phyloP scores from a whole-genome alignment of 768 basidiomycete species.

The Podaxis rugospora region DNA sequence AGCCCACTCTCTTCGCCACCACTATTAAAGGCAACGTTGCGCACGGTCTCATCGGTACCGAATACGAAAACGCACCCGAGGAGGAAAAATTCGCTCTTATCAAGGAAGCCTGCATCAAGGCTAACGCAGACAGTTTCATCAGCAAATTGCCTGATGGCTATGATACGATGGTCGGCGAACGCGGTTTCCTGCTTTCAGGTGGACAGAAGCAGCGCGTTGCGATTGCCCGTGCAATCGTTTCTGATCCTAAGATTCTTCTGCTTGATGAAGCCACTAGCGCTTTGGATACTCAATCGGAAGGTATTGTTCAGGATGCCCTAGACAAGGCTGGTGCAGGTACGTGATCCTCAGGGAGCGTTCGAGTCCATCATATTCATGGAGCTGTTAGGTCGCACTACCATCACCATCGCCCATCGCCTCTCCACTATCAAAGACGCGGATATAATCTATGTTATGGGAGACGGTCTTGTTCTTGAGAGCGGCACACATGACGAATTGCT shows the following conservation, averaged over 20 bases:
- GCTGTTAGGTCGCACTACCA: conserved; percentile 63
- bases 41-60: conserved; percentile 78
- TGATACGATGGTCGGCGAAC: conserved; percentile 85
- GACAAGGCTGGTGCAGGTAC: conserved; percentile 76
- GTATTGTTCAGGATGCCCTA: conserved; percentile 85
- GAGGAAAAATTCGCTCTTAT: conserved; percentile 75
- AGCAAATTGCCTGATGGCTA: conserved; percentile 77
- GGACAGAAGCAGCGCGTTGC: conserved; percentile 89
- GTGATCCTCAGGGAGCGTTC: conserved; percentile 31
- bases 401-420: conserved; percentile 76
- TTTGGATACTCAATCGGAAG: conserved; percentile 85
- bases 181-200: conserved; percentile 80
- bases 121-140: conserved; percentile 90
- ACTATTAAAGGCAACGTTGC: conserved; percentile 80
- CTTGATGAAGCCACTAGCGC: conserved; percentile 88
- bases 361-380: conserved; percentile 25
- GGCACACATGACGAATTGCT: conserved; percentile 77
- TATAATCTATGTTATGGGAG: conserved; percentile 86
- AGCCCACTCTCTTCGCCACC: conserved; percentile 82
- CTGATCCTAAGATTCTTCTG: conserved; percentile 79
- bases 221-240: conserved; percentile 87
- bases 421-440: conserved; percentile 86
- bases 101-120: conserved; percentile 83
- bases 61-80: conserved; percentile 57
- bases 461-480: conserved; percentile 73